Percentiles rank a stretch among this genome's conserved stretches.
phyloP scores from a whole-genome alignment of 768 basidiomycete genomes.

The Tylopilus subfusipes region DNA sequence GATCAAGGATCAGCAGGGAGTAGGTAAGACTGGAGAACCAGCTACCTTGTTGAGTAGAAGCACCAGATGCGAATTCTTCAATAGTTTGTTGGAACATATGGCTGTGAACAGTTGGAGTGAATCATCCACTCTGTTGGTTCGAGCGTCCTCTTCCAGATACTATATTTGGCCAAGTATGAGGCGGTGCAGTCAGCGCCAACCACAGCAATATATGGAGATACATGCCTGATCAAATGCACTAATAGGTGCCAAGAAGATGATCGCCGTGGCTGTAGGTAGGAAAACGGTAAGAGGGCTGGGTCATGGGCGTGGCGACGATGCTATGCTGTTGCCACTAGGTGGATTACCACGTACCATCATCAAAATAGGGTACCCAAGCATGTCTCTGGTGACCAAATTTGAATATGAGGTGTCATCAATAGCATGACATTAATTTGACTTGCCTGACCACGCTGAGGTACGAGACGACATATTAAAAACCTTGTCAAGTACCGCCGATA shows the following conservation, averaged over 20 bases:
- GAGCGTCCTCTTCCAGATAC: conserved; percentile 81
- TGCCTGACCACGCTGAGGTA: conserved; percentile 57
- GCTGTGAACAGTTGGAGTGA: conserved; percentile 74
- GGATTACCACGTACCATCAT: conserved; percentile 56
- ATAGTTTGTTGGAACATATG: conserved; percentile 71
- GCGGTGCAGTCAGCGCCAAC: conserved; percentile 10
- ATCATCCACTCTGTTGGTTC: conserved; percentile 77
- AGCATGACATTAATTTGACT: conserved; percentile 20
- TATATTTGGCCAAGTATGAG: conserved; percentile 25
- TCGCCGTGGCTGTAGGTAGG: conserved; percentile 58
- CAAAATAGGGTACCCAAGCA: conserved; percentile 83
- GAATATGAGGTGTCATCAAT: conserved; percentile 15
- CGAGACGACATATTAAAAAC: conserved; percentile 8
- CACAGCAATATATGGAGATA: neutral
- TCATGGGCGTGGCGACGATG: conserved; percentile 12
- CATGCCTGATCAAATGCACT: conserved; percentile 83
- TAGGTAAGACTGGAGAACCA: conserved; percentile 2
- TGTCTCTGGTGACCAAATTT: conserved; percentile 48
- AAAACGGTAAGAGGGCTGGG: conserved; percentile 8
- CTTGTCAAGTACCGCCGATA: neutral
- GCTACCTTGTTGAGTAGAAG: conserved; percentile 75
- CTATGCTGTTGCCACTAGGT: conserved; percentile 16
- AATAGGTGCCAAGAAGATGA: conserved; percentile 84
- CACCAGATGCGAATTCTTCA: conserved; percentile 69
- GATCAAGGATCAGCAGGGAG: conserved; percentile 8